Evolutionary conservation across 169 alveolate genomes (phyloP).

Genomic region (Blepharisma undulans): DNA sequence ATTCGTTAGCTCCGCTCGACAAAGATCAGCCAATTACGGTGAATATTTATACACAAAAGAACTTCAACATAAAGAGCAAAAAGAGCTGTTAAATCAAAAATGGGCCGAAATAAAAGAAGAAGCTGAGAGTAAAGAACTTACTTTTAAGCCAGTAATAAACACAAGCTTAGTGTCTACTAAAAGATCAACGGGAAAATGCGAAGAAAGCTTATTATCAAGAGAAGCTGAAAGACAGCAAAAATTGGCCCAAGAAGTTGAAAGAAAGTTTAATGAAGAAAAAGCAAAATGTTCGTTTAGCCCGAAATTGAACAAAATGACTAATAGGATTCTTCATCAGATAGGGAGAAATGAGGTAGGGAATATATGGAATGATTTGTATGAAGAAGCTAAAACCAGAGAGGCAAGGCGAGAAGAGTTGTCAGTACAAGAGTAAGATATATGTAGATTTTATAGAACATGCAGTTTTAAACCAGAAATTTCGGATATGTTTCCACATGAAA

Average conservation of each 20-base stretch:
- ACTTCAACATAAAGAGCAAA: background rate
- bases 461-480: constrained; percentile 1
- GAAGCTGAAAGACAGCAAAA: background rate
- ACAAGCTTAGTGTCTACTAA: background rate
- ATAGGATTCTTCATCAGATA: background rate
- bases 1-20: background rate
- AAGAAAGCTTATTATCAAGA: background rate
- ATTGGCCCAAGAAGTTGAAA: background rate
- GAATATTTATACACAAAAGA: constrained; percentile 14
- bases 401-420: background rate
- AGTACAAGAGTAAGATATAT: background rate
- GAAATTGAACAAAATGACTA: background rate
- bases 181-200: background rate
- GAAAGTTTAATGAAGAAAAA: background rate
- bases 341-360: background rate
- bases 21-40: background rate
- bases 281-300: background rate
- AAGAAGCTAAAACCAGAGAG: background rate
- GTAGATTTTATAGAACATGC: background rate
- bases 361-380: background rate
- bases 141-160: constrained; percentile 12
- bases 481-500: background rate
- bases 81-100: background rate
- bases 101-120: background rate
- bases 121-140: background rate